A percentile compares a stretch with the other conserved stretches of the same genome.
Conservation (phyloP, 1,284 basidiomycete species). For the Rhodotorula sp. region DNA sequence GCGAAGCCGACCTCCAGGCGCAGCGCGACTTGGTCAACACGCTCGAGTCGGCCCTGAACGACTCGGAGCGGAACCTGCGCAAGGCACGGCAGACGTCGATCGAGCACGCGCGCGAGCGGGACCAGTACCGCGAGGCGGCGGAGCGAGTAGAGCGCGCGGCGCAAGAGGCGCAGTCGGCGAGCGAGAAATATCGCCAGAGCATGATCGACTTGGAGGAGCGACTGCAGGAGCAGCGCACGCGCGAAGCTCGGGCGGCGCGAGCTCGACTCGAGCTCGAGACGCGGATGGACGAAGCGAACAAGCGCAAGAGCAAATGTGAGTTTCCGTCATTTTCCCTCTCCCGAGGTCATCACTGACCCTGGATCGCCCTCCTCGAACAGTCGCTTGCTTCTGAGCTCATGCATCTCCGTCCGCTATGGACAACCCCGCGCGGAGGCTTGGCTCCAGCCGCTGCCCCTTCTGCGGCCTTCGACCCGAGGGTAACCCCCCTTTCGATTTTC, state of each 20-base stretch:
- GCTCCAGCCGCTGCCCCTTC: too few species aligned
- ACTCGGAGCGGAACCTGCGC: constrained; percentile 85
- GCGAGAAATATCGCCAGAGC: constrained; percentile 70
- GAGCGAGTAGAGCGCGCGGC: constrained; percentile 61
- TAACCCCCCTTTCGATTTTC: too few species aligned
- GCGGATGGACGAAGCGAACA: constrained; percentile 72
- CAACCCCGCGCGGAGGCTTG: too few species aligned
- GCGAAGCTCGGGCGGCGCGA: constrained; percentile 71
- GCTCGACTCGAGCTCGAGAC: constrained; percentile 67
- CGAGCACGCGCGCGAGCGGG: constrained; percentile 78
- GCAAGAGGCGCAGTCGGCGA: constrained; percentile 70
- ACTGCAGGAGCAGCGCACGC: constrained; percentile 74
- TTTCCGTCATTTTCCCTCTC: neutral
- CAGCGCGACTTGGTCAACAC: constrained; percentile 86
- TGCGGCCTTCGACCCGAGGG: too few species aligned
- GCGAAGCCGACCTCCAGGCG: constrained; percentile 66
- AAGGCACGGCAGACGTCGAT: constrained; percentile 87
- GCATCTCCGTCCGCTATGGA: neutral
- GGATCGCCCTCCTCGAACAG: neutral
- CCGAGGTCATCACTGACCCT: neutral
- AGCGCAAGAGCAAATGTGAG: constrained; percentile 52
- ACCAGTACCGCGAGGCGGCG: constrained; percentile 65
- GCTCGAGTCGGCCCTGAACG: constrained; percentile 76
- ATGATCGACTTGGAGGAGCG: constrained; percentile 65
- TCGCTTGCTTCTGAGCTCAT: constrained; percentile 16